phyloP scores from a whole-genome alignment of 371 early-diverging fungal genomes.

The Mucor indicus region DNA sequence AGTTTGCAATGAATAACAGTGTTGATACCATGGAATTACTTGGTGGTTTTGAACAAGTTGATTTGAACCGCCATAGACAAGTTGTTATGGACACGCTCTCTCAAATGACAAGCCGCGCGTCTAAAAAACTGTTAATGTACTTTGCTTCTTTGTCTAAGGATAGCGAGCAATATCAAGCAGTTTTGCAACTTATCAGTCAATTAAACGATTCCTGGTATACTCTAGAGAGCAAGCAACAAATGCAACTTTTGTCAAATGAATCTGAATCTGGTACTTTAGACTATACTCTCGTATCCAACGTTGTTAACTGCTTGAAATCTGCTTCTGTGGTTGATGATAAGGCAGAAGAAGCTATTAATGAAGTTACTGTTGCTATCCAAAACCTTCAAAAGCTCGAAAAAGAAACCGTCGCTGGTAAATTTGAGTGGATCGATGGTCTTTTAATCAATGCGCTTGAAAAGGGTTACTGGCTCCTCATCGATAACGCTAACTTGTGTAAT shows the following conservation, averaged over 20 bases:
- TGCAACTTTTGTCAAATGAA: conserved; percentile 17
- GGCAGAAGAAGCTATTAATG: conserved; percentile 10
- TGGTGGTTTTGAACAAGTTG: conserved; percentile 97
- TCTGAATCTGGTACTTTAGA: conserved; percentile 24
- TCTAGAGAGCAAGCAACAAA: conserved; percentile 32
- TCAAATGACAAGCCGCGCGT: conserved; percentile 22
- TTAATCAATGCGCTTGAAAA: conserved; percentile 91
- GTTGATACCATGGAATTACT: conserved; percentile 95
- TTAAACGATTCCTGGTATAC: conserved; percentile 43
- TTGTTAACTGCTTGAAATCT: conserved; percentile 30
- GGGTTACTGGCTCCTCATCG: conserved; percentile 98
- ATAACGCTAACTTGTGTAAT: conserved; percentile 98
- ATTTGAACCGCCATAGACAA: conserved; percentile 76
- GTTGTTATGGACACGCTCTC: conserved; percentile 45
- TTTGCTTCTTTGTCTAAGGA: conserved; percentile 9
- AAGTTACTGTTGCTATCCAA: conserved; percentile 11
- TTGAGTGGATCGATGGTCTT: conserved; percentile 98
- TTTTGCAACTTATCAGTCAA: conserved; percentile 30
- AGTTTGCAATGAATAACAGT: conserved; percentile 92
- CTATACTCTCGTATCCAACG: conserved; percentile 30
- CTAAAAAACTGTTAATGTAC: conserved; percentile 30
- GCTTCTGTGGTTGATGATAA: conserved; percentile 21
- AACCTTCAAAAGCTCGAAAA: conserved; percentile 49
- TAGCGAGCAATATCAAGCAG: conserved; percentile 13
- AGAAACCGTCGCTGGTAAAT: conserved; percentile 69